Base-by-base conservation (phyloP, 495 filamentous ascomycete species). In the Patellaria atrata region DNA sequence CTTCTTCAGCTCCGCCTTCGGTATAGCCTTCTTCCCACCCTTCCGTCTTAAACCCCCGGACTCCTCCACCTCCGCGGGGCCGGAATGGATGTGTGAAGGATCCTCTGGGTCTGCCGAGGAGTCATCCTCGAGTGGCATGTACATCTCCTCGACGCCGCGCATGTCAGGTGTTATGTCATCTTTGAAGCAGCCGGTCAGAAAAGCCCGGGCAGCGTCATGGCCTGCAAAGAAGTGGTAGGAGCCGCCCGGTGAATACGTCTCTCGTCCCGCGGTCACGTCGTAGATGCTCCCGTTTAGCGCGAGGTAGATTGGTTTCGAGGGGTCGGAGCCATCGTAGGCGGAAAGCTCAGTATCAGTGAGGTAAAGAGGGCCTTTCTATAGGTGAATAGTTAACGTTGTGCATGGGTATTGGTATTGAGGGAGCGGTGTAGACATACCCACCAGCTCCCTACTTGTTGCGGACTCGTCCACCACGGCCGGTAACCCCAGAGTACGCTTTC, bases 181-280 rank as follows among this genome's bases (percentile, higher is more conserved):
- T 20, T 71, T 60, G 64, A 99, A 99, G 55, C 89, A 99, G 2
- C 82, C 82, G n/a, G 89, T 94, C n/a, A 99, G 74, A 58, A 83
- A 99, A 3, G 79, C 82, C 18, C 89, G 77, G 2, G 80, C 71
- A 5, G 89, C 89, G 57, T 99, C 89, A 12, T 65, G 63, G 20
- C 89, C 89, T 0, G 83, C 65, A 57, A 99, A 94, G 61, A 81
- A 79, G 33, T 73, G 64, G 65, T 99, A 99, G 28, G 67, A 69
- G 2, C 89, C 91, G 12, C 82, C 86, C 0, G 85, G 82, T 1
- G 89, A 87, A 68, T 99, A 40, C 23, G 78, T 73, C 13, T 61
- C 57, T 0, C 65, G 71, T 42, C 78, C 79, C 4, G 70, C 61
- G 9, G 77, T 76, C 22, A 99, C 91, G 56, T 99, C 89, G 69